Percentiles rank a stretch among this genome's conserved stretches.
Evolutionary conservation across 345 rosid species (phyloP).

Genomic region (Camelina sativa): DNA sequence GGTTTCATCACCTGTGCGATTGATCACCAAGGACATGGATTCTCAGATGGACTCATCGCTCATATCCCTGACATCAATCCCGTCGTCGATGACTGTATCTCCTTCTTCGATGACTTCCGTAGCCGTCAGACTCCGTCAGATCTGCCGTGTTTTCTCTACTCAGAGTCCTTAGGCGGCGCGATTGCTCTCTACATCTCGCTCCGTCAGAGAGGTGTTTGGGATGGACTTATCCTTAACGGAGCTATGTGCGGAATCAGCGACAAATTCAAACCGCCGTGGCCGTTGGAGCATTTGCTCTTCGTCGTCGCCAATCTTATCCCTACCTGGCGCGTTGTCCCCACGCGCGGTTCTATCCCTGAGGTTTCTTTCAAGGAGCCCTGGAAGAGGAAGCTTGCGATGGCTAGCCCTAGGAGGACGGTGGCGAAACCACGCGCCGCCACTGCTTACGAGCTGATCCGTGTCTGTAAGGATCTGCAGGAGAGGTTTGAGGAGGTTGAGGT

Average conservation of each 20-base stretch:
- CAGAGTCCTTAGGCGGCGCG: conserved; percentile 95
- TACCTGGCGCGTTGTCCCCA: conserved; percentile 87
- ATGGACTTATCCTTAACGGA: conserved; percentile 79
- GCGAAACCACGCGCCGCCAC: conserved; percentile 90
- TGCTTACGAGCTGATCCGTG: conserved; percentile 72
- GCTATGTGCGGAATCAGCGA: conserved; percentile 98
- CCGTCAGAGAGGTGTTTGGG: conserved; percentile 72
- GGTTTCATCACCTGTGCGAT: conserved; percentile 85
- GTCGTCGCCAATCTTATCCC: conserved; percentile 72
- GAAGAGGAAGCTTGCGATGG: conserved; percentile 78
- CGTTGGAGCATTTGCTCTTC: conserved; percentile 78
- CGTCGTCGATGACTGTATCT: conserved; percentile 82
- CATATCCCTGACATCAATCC: conserved; percentile 84
- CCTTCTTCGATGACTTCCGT: conserved; percentile 72
- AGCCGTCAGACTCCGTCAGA: conserved; percentile 47
- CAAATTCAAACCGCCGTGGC: conserved; percentile 96
- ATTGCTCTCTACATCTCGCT: conserved; percentile 81
- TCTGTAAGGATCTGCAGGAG: conserved; percentile 74
- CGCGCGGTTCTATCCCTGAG: conserved; percentile 75
- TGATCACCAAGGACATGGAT: conserved; percentile 98
- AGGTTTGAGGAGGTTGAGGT: conserved; percentile 83
- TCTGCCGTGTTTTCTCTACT: conserved; percentile 78
- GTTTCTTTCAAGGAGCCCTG: conserved; percentile 79
- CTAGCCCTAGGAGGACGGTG: conserved; percentile 68
- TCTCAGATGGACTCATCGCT: conserved; percentile 75